Conservation (phyloP, 1,284 basidiomycete species). For the Leccinum pachyderme region DNA sequence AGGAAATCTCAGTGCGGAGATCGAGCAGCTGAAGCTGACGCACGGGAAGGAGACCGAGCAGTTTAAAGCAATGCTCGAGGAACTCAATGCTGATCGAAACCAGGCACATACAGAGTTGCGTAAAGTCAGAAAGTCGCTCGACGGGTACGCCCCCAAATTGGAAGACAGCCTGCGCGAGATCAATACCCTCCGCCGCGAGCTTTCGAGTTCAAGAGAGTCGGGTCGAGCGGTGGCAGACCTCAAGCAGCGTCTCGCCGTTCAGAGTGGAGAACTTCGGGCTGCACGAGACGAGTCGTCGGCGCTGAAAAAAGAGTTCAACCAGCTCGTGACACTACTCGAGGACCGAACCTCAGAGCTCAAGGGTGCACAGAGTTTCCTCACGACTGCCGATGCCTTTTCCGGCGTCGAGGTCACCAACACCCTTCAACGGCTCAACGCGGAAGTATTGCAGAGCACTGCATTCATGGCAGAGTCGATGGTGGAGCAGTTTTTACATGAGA, state of each 20-base stretch:
- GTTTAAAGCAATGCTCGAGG: slow-evolving; percentile 21
- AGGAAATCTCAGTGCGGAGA: slow-evolving; percentile 18
- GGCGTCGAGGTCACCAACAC: slow-evolving; percentile 34
- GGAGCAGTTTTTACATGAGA: slow-evolving; percentile 26
- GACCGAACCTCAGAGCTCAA: slow-evolving; percentile 37
- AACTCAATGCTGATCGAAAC: slow-evolving; percentile 22
- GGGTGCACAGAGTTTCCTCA: slow-evolving; percentile 37
- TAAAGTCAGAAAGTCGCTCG: slow-evolving; percentile 22
- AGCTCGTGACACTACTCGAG: slow-evolving; percentile 27
- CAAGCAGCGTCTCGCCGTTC: slow-evolving; percentile 18
- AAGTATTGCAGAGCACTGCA: slow-evolving; percentile 36
- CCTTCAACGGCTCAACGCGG: slow-evolving; percentile 34
- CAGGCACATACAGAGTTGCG: slow-evolving; percentile 24
- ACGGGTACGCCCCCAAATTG: slow-evolving; percentile 18
- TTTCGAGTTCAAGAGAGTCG: slow-evolving; percentile 18
- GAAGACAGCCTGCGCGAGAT: slow-evolving; percentile 19
- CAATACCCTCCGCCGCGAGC: slow-evolving; percentile 17
- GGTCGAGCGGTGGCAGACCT: slow-evolving; percentile 16
- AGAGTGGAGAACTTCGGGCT: slow-evolving; percentile 19
- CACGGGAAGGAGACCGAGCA: slow-evolving; percentile 23
- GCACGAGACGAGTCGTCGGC: slow-evolving; percentile 32
- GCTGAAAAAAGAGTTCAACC: slow-evolving; percentile 30
- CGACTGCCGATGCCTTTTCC: slow-evolving; percentile 31
- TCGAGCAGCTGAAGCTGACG: slow-evolving; percentile 23
- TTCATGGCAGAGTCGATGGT: slow-evolving; percentile 37